Evolutionary conservation across 306 rosid species (phyloP).

Genomic region (Albizia julibrissin): DNA sequence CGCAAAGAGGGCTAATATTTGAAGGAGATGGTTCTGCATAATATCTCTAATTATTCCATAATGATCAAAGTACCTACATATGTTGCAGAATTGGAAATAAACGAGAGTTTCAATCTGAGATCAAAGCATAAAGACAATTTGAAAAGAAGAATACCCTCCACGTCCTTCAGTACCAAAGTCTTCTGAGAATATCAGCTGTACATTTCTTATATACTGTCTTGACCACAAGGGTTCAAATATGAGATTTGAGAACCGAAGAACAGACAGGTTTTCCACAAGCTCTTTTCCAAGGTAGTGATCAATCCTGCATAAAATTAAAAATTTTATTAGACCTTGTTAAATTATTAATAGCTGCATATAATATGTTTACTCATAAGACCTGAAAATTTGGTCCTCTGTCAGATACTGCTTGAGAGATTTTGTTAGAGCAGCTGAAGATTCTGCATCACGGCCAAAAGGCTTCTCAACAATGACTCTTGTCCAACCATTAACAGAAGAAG

Average conservation of each 20-base stretch:
- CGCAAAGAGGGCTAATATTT: constrained; percentile 90
- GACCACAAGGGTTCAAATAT: constrained; percentile 94
- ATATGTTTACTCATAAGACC: constrained; percentile 43
- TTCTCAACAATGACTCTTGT: constrained; percentile 96
- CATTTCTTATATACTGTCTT: constrained; percentile 91
- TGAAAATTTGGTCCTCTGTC: constrained; percentile 88
- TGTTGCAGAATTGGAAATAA: constrained; percentile 26
- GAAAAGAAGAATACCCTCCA: constrained; percentile 73
- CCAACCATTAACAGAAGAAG: constrained; percentile 89
- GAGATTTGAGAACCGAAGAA: constrained; percentile 91
- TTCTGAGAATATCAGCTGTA: constrained; percentile 85
- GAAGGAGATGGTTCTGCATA: constrained; percentile 96
- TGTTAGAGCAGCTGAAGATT: constrained; percentile 91
- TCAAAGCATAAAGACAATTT: not conserved
- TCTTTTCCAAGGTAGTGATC: constrained; percentile 95
- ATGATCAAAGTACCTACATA: constrained; percentile 76
- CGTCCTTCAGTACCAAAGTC: constrained; percentile 99
- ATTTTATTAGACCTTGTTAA: constrained; percentile 20
- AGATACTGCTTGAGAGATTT: constrained; percentile 75
- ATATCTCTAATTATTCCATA: constrained; percentile 92
- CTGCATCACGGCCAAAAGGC: constrained; percentile 95
- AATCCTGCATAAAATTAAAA: constrained; percentile 53
- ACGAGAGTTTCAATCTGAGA: constrained; percentile 20
- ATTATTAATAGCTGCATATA: constrained; percentile 22
- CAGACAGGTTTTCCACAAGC: constrained; percentile 93